These are phyloP conservation scores for Neurospora sp. DNA, from an alignment of 495 filamentous ascomycete genomes.

Conservation along the genomic window DNA sequence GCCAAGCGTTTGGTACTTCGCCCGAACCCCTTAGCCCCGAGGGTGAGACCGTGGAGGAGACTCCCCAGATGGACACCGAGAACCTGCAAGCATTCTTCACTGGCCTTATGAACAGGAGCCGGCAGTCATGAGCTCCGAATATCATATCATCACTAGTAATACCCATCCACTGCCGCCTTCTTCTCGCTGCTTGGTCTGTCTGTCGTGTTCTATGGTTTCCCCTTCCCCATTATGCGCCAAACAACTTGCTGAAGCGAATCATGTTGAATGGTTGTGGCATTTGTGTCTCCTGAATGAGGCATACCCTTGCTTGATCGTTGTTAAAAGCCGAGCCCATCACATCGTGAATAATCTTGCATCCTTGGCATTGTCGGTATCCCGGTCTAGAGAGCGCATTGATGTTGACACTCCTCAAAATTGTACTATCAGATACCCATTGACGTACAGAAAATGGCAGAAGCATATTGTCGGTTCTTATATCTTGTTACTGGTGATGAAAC, in stretches of 20 bases:
- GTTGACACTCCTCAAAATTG: neutral
- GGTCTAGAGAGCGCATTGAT: neutral
- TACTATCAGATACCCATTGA: neutral
- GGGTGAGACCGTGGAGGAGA: constrained; percentile 22
- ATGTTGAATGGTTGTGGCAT: no score
- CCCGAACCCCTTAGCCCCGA: constrained; percentile 24
- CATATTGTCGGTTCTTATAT: neutral
- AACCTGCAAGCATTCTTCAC: constrained; percentile 41
- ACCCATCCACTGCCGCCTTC: neutral
- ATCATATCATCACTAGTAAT: neutral
- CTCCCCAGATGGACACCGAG: constrained; percentile 34
- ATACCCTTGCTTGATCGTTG: no score
- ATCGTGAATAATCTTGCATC: no score
- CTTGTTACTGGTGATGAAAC: neutral
- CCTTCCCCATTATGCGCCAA: neutral
- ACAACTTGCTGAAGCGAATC: no score
- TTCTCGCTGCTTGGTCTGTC: neutral
- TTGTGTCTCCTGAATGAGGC: no score
- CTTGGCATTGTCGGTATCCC: neutral
- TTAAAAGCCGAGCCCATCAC: no score
- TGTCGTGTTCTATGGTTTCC: neutral
- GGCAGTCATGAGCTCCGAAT: neutral
- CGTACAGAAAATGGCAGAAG: neutral
- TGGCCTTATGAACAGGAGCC: constrained; percentile 33
- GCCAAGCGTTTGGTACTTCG: constrained; percentile 33